Evolutionary conservation across 331 rosid species (phyloP), one percentile per base, ranked within the genome.

Genomic region (Erythrophleum ivorense): DNA sequence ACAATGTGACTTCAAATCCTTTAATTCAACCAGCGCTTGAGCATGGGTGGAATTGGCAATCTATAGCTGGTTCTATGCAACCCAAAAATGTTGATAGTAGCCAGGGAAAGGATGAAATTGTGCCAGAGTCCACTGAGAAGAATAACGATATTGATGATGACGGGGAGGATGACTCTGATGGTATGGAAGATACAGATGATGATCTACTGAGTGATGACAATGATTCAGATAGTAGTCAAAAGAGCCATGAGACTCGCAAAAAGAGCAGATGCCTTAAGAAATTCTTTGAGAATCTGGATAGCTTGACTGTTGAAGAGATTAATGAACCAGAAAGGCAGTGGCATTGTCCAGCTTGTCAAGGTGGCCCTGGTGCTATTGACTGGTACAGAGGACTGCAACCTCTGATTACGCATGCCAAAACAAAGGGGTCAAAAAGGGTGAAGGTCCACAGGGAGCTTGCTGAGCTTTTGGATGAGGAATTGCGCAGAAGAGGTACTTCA

Each of bases 371-470:
- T 76, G 82, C 98, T 77, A 94, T 94, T 83, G 97, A 94, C 46
- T 91, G 98, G 98, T 94, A 80, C 71, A 84, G 87, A 46, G 98
- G 98, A 79, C 84, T 94, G 87, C 97, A 91, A 87, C 98, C 98
- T 49, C 64, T 94, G 75, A 65, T 87, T 83, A 77, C 95, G 3
- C 98, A 92, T 79, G 98, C 97, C 60, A 94, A 91, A 80, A 94
- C 98, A 4, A 94, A 94, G 82, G 97, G 98, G 9, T 86, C 93
- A 3, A 82, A 80, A 34, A 89, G 97, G 88, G 88, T 90, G 89
- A 92, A 85, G 84, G 77, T 87, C 14, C 97, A 94, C 78, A 79
- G 98, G 79, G 91, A 87, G 83, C 81, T 94, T 67, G 98, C 97
- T 53, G 85, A 69, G 38, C 87, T 91, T 80, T 83, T 92, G 88